These are phyloP conservation scores for Trametes pubescens DNA, from an alignment of 1,284 basidiomycete species.

Conservation along the genomic window DNA sequence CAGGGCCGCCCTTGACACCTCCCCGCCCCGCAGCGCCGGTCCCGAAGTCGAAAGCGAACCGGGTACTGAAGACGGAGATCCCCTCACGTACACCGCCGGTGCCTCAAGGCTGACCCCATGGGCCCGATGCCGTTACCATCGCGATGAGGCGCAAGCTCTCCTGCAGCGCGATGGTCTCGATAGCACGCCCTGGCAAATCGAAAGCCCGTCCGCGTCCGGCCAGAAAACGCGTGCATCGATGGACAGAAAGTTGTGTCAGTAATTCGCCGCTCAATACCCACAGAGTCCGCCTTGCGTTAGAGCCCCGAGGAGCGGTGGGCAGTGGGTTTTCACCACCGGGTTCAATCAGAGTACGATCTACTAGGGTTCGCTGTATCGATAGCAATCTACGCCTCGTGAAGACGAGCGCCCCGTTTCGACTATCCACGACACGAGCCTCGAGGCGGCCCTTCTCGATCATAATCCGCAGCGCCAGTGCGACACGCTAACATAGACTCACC, in stretches of 20 bases:
- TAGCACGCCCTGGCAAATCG: background rate
- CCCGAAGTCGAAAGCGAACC: constrained; percentile 77
- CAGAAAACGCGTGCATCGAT: background rate
- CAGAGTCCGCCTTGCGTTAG: background rate
- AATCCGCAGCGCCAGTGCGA: background rate
- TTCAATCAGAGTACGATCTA: constrained; percentile 3
- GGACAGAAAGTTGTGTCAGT: background rate
- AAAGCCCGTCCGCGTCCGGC: background rate
- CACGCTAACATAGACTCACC: background rate
- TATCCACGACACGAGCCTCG: background rate
- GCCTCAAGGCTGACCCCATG: constrained; percentile 12
- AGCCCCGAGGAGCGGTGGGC: background rate
- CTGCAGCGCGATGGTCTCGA: background rate
- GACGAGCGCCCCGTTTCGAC: background rate
- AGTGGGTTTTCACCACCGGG: background rate
- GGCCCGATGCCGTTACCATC: background rate
- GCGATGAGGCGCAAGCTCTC: background rate
- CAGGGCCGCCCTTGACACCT: background rate
- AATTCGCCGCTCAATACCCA: background rate
- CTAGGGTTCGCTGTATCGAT: background rate
- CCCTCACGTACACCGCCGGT: constrained; percentile 34
- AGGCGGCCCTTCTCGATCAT: background rate
- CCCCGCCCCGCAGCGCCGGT: constrained; percentile 63
- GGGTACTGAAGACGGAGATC: constrained; percentile 80
- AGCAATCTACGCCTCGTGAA: background rate